Base-by-base conservation (phyloP, 2,329 filamentous ascomycete genomes). In the Pleomassaria siparia region DNA sequence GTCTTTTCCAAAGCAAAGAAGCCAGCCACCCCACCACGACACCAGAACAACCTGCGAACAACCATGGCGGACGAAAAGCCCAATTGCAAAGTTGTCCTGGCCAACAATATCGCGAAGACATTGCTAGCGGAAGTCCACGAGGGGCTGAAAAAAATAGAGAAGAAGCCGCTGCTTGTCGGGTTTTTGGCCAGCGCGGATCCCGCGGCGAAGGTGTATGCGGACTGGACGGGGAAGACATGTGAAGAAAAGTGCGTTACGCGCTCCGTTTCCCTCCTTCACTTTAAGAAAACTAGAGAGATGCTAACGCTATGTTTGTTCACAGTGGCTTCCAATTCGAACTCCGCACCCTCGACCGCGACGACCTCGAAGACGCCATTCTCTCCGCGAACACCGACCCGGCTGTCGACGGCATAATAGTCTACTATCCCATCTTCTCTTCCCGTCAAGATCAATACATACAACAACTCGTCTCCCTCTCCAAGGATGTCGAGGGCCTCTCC, bases 161-260 rank as follows among this genome's bases (percentile, higher is more conserved):
- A 81, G 56, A 76, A 85, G 67, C 91, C 94, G 26, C 85, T 88
- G 52, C 81, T 99, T 44, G 88, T 92, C 36, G 94, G 92, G 49
- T 96, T 96, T 73, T 79, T 99, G 47, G 91, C 92, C 58, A 97
- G 96, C 73, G 82, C 82, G 56, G 94, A 99, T 73, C 90, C 91
- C 24, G 89, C 91, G 30, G 92, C 92, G 25, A 79, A 88, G 61
- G 90, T 95, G 77, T 97, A 99, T 70, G 94, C 94, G 45, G 89
- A 96, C 72, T 96, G 90, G 89, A 96, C 92, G 32, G 89, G 90
- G 72, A 96, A 95, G 80, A 96, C 94, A 3, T 96, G 90, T 73
- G 82, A 86, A 72, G 92, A 97, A 72, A 95, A 96, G 91, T 96
- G 79, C 86, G 87, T 69, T n/a, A n/a, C 49, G 47, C 55, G 50